Percentiles rank a stretch among this genome's conserved stretches.
These are phyloP conservation scores for Acanthamoeba sp. DNA, from an alignment of 208 protist species.

Conservation along the genomic window DNA sequence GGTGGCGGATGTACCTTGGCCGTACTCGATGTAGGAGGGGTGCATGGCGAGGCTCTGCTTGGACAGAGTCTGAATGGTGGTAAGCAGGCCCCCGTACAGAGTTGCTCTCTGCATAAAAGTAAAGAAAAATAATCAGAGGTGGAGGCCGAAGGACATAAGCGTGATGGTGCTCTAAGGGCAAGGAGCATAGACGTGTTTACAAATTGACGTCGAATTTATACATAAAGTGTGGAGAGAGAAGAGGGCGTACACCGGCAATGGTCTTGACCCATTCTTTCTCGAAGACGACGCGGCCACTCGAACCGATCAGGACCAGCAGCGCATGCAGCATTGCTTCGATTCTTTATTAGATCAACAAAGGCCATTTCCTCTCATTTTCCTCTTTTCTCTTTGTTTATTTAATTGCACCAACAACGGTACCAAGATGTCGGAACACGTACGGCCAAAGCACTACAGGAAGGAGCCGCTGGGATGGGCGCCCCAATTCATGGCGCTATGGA, in stretches of 20 bases:
- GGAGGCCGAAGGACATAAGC: too few relatives aligned
- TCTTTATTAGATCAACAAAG: background rate
- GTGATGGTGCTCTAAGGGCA: too few relatives aligned
- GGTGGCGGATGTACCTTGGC: background rate
- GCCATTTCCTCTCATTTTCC: too few relatives aligned
- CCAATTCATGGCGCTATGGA: slow-evolving; percentile 10
- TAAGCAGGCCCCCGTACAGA: background rate
- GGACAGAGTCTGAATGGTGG: slow-evolving; percentile 46
- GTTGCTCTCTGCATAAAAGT: slow-evolving; percentile 20
- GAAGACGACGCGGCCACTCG: slow-evolving; percentile 15
- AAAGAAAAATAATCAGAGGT: too few relatives aligned
- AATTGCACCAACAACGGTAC: background rate
- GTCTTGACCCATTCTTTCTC: slow-evolving; percentile 64
- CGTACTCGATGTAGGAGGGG: slow-evolving; percentile 27
- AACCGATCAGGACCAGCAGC: background rate
- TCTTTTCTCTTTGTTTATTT: too few relatives aligned
- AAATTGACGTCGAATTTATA: background rate
- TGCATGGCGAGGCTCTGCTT: slow-evolving; percentile 50
- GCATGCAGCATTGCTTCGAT: background rate
- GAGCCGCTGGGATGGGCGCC: slow-evolving; percentile 37
- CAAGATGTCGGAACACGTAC: slow-evolving; percentile 19
- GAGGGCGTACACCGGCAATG: background rate
- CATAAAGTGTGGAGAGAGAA: too few relatives aligned
- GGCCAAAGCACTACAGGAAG: slow-evolving; percentile 46
- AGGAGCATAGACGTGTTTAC: background rate